Base-by-base conservation (phyloP, 345 rosid genomes). In the Fremontodendron californicum region DNA sequence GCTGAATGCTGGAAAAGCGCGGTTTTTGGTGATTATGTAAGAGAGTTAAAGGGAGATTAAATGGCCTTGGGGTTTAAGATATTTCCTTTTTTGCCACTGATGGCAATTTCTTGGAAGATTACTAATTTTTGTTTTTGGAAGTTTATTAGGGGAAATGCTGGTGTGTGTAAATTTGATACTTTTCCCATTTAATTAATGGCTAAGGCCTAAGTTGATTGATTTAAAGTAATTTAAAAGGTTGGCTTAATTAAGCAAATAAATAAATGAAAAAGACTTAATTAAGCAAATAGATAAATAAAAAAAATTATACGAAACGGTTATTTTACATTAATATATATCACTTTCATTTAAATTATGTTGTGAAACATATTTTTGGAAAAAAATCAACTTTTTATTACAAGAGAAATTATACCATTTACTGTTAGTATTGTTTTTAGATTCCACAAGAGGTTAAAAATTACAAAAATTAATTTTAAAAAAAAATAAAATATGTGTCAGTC, bases 1-100 rank as follows among this genome's bases (percentile, higher is more conserved):
- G 9, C 33, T 18, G 74, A 43, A n/a, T n/a, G n/a, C n/a, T n/a
- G n/a, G n/a, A 70, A 70, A 48, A 19, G 74, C 74, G 58, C 74
- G 60, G 74, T 48, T 70, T 29, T 48, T 31, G 57, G 39, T 0
- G 9, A 45, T n/a, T 19, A 19, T 65, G 48, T 8, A 65, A n/a
- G 15, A 37, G 35, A 21, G 31, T 21, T 3, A 33, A 62, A 9
- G n/a, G 3, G 4, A 9, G 39, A 16, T 0, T 9, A 71, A 71
- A 71, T 4, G 18, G 12, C 42, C 60, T 71, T 71, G 4, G 3
- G 0, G 9, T 18, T 31, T 18, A 9, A 18, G 18, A 48, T 49
- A 48, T 49, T 31, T 9, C 19, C 74, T 2, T 9, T 48, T 71
- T 31, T 49, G 60, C 74, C 60, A 71, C 74, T 19, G 3, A 6